phyloP scores from a whole-genome alignment of 2,329 filamentous ascomycete species.

The Emergomyces pasteurianus region DNA sequence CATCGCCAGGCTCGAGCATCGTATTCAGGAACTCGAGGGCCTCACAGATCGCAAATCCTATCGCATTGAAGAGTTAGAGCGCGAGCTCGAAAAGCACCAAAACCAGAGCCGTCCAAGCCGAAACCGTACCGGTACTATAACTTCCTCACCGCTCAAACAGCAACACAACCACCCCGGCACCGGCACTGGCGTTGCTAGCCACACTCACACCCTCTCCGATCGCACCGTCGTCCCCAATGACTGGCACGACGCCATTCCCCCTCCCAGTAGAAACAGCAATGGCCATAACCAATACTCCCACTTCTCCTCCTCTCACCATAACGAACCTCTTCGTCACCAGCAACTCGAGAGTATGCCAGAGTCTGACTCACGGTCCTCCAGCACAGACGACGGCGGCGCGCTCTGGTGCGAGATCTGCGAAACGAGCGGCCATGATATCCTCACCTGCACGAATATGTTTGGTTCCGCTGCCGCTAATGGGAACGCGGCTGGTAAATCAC shows the following conservation, averaged over 20 bases:
- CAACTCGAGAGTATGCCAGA: conserved; percentile 31
- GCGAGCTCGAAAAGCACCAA: conserved; percentile 49
- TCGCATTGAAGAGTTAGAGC: conserved; percentile 76
- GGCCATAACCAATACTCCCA: conserved; percentile 7
- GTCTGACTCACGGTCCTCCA: conserved; percentile 41
- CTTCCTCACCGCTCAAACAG: conserved; percentile 20
- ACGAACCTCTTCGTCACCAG: conserved; percentile 16
- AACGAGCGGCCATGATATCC: conserved; percentile 78
- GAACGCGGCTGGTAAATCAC: conserved; percentile 5
- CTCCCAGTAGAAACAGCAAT: conserved; percentile 13
- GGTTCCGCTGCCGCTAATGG: conserved; percentile 26
- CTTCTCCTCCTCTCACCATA: conserved; percentile 17
- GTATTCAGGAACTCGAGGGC: conserved; percentile 65
- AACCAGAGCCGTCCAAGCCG: conserved; percentile 16
- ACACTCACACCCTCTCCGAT: conserved; percentile 31
- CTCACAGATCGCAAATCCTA: conserved; percentile 59
- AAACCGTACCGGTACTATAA: conserved; percentile 27
- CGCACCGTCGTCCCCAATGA: conserved; percentile 32
- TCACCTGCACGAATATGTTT: conserved; percentile 89
- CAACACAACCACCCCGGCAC: conserved; percentile 18
- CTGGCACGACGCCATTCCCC: conserved; percentile 25
- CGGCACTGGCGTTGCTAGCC: conserved; percentile 13
- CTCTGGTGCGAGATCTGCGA: conserved; percentile 96
- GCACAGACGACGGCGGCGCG: conserved; percentile 57
- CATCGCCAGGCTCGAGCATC: conserved; percentile 58